phyloP scores from a whole-genome alignment of 164 flowering plant genomes.

The Vitis riparia region DNA sequence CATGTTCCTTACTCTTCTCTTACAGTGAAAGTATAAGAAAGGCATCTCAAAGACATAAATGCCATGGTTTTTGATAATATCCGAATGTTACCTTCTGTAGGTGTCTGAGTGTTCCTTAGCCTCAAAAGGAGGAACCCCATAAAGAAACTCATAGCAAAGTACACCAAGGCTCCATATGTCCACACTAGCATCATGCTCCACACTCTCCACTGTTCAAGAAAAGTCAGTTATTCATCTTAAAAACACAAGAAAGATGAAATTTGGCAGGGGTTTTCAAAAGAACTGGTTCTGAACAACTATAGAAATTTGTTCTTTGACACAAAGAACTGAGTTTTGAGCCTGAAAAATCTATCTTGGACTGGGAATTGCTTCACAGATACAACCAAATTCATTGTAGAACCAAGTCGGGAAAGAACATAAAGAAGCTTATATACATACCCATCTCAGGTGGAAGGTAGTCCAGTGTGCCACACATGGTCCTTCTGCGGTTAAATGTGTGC shows the following conservation, averaged over 20 bases:
- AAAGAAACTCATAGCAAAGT: conserved; percentile 89
- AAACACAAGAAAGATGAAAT: background rate
- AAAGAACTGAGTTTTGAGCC: too few species aligned
- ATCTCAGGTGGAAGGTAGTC: conserved; percentile 99
- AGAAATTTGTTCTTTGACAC: too few species aligned
- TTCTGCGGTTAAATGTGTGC: conserved; percentile 89
- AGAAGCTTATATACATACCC: conserved; percentile 55
- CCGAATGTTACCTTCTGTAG: conserved; percentile 63
- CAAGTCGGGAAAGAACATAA: too few species aligned
- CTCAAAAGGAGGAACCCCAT: conserved; percentile 97
- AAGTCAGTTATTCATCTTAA: too few species aligned
- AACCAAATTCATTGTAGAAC: background rate
- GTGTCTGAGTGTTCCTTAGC: conserved; percentile 98
- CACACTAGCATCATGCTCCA: conserved; percentile 94
- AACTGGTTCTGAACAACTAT: too few species aligned
- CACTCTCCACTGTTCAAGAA: conserved; percentile 75
- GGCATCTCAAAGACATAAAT: too few species aligned
- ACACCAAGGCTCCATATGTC: conserved; percentile 99
- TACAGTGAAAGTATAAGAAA: too few species aligned
- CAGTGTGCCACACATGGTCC: conserved; percentile 97
- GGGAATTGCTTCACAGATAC: background rate
- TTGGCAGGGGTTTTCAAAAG: too few species aligned
- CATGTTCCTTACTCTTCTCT: too few species aligned
- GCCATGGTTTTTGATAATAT: too few species aligned
- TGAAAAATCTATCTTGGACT: background rate